A percentile compares a stretch with the other conserved stretches of the same genome.
phyloP scores from a whole-genome alignment of 306 rosid genomes.

The Castanea sativa region DNA sequence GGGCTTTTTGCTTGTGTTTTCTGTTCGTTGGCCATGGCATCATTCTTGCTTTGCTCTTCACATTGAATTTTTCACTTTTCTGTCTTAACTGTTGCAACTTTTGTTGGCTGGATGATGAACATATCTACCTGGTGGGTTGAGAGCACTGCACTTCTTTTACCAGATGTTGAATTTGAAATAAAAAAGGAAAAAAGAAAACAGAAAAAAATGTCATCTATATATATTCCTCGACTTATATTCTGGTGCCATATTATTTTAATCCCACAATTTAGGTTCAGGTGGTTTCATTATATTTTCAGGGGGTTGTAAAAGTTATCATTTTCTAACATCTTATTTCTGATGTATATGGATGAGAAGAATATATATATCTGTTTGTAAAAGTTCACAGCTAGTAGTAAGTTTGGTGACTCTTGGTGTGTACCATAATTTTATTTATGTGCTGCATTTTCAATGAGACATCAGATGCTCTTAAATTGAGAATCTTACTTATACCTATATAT shows the following conservation, averaged over 20 bases:
- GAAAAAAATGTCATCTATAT: background rate
- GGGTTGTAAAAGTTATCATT: background rate
- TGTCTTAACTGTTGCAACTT: background rate
- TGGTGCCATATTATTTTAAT: too few relatives aligned
- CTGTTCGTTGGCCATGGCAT: slow-evolving; percentile 9
- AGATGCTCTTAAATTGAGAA: background rate
- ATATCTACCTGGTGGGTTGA: background rate
- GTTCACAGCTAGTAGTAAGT: background rate
- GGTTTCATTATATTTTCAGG: too few relatives aligned
- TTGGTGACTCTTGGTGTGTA: background rate
- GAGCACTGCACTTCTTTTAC: background rate
- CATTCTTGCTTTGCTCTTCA: slow-evolving; percentile 4
- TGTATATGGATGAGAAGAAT: background rate
- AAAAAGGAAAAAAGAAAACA: background rate
- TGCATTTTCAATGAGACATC: too few relatives aligned
- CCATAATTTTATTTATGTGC: too few relatives aligned
- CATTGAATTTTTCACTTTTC: slow-evolving; percentile 7
- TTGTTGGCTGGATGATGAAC: too few relatives aligned
- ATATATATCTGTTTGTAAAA: background rate
- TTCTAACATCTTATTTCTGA: background rate
- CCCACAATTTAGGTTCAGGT: too few relatives aligned
- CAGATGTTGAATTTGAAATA: background rate
- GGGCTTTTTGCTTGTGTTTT: background rate
- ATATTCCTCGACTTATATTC: too few relatives aligned
- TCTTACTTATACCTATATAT: background rate